Evolutionary conservation across 805 yeast genomes (phyloP), one percentile per base, ranked within the genome.

Genomic region (Candida silvicultrix): DNA sequence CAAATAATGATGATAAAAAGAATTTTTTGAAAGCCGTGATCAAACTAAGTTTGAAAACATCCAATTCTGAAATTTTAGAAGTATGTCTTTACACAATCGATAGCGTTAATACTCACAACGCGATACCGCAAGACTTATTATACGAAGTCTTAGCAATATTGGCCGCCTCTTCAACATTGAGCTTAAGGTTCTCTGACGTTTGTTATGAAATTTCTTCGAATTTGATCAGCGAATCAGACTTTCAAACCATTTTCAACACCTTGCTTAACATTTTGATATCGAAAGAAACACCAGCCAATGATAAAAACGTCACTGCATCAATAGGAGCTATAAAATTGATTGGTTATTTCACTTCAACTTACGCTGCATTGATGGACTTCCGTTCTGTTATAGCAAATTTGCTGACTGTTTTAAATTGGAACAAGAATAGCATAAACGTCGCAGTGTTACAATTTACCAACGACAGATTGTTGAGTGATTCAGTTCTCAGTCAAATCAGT

Each of bases 91-190:
- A 60, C 3, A 48, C 76, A n/a, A 50, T 81, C 9, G 70, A 71
- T 39, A 62, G 76, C 0, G 62, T 74, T 5, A 64, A 75, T 40
- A 57, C 69, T 2, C 75, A 67, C 51, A 81, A 82, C 1, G 55
- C 62, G 23, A 52, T 81, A 3, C 84, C 85, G 0, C 47, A 61
- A 8, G 50, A 61, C 1, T 57, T 59, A n/a, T 59, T 75, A 22
- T 61, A 55, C 19, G 60, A 63, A 6, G 60, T 70, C 1, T 57
- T 80, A 3, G 69, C 68, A 44, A 67, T 77, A 14, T 54, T 81
- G 8, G 73, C 83, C 49, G 75, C 75, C 2, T 62, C 73, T 1
- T 59, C 68, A 28, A 60, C 67, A 1, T 51, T 69, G 28, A 67
- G 70, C 16, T 61, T 68, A 9, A 56, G 63, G 5, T 63, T 74